Evolutionary conservation across 106 monocot genomes (phyloP).

Genomic region (Allium cepa): DNA sequence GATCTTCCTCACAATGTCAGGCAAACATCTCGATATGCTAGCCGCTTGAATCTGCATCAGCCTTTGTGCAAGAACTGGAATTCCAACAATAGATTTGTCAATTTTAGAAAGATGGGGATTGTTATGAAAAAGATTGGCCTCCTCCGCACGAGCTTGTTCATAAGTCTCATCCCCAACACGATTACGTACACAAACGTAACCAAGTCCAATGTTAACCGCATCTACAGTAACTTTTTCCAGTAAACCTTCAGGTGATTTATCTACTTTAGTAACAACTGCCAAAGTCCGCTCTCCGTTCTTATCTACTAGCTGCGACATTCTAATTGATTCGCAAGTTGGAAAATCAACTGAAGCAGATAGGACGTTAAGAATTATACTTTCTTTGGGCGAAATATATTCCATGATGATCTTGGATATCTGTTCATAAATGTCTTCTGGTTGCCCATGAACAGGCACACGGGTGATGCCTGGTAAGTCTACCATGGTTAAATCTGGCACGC

Average conservation of each 20-base stretch:
- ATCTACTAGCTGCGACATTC: slow-evolving; percentile 18
- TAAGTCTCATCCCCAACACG: slow-evolving; percentile 49
- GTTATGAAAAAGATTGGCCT: slow-evolving; percentile 18
- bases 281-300: slow-evolving; percentile 7
- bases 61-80: slow-evolving; percentile 32
- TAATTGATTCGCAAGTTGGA: slow-evolving; percentile 12
- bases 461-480: slow-evolving; percentile 21
- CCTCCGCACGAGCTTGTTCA: slow-evolving; percentile 30
- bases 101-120: slow-evolving; percentile 37
- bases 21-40: slow-evolving; percentile 40
- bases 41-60: slow-evolving; percentile 51
- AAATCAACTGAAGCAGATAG: slow-evolving; percentile 6
- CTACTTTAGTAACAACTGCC: slow-evolving; percentile 8
- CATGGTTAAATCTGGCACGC: slow-evolving; percentile 13
- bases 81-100: slow-evolving; percentile 40
- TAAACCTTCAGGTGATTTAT: slow-evolving; percentile 5
- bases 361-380: slow-evolving; percentile 20
- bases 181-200: slow-evolving; percentile 54
- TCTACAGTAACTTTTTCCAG: slow-evolving; percentile 35
- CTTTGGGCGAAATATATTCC: slow-evolving; percentile 10
- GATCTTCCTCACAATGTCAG: slow-evolving; percentile 49
- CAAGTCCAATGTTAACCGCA: slow-evolving; percentile 15
- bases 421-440: slow-evolving; percentile 12
- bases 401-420: slow-evolving; percentile 11
- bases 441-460: slow-evolving; percentile 10